These are phyloP conservation scores for Chytriomyces sp. DNA, from an alignment of 192 early-diverging fungal species.

Conservation along the genomic window DNA sequence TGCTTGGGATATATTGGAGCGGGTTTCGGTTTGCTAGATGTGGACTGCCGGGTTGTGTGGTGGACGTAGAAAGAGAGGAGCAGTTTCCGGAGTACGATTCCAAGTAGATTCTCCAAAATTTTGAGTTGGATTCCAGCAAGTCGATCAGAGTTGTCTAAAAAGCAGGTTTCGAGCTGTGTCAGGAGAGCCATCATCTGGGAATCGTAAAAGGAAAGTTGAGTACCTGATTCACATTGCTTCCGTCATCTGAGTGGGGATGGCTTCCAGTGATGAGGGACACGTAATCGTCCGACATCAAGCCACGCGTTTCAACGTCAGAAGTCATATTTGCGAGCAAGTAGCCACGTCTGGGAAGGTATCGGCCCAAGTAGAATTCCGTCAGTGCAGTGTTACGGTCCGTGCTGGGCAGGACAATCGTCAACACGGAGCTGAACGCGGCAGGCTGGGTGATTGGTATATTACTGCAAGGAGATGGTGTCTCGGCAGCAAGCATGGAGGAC, in stretches of 20 bases:
- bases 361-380: slow-evolving; percentile 30
- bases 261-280: slow-evolving; percentile 53
- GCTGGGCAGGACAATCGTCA: slow-evolving; percentile 33
- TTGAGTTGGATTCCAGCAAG: slow-evolving; percentile 55
- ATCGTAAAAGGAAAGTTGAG: neutral
- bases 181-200: neutral
- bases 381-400: slow-evolving; percentile 15
- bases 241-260: slow-evolving; percentile 46
- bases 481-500: neutral
- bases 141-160: slow-evolving; percentile 34
- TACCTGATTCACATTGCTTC: slow-evolving; percentile 39
- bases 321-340: slow-evolving; percentile 35
- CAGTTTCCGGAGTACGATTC: slow-evolving; percentile 53
- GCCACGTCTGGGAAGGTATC: slow-evolving; percentile 13
- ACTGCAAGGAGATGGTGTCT: neutral
- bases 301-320: neutral
- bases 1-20: neutral
- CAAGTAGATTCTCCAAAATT: slow-evolving; percentile 69
- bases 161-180: too few relatives aligned
- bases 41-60: slow-evolving; percentile 14
- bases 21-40: neutral
- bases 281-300: slow-evolving; percentile 54
- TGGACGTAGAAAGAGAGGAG: neutral
- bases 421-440: slow-evolving; percentile 14
- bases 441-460: neutral